These are phyloP conservation scores for Batkoa obscura DNA, from an alignment of 371 early-diverging fungal species.

Conservation along the genomic window DNA sequence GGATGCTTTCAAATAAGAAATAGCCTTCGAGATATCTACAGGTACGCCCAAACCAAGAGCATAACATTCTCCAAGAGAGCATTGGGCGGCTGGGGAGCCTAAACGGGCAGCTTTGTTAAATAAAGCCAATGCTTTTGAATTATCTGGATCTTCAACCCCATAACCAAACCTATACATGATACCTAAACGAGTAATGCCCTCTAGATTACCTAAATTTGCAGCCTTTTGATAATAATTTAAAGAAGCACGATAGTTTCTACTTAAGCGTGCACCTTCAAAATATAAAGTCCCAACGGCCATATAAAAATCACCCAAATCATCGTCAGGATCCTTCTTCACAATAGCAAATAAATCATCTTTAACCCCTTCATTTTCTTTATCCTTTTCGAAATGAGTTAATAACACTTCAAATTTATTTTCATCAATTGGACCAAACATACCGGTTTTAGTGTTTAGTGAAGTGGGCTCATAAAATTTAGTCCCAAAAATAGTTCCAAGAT, in stretches of 20 bases:
- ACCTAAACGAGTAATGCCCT: slow-evolving; percentile 25
- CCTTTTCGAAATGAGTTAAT: neutral
- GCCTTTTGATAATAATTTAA: slow-evolving; percentile 21
- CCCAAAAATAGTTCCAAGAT: neutral
- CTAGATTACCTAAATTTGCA: slow-evolving; percentile 15
- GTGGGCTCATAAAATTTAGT: slow-evolving; percentile 2
- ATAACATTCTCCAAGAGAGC: slow-evolving; percentile 71
- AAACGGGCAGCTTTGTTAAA: slow-evolving; percentile 22
- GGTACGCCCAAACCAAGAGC: slow-evolving; percentile 43
- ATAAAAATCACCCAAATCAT: neutral
- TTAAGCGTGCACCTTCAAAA: slow-evolving; percentile 4
- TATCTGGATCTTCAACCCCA: slow-evolving; percentile 21
- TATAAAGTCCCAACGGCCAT: neutral
- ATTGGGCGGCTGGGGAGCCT: slow-evolving; percentile 52
- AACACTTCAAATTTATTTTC: neutral
- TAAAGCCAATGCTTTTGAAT: slow-evolving; percentile 23
- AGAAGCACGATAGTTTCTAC: slow-evolving; percentile 7
- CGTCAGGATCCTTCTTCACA: neutral
- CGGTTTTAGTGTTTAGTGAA: neutral
- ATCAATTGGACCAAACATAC: slow-evolving; percentile 1
- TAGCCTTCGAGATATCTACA: slow-evolving; percentile 47
- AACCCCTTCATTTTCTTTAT: neutral
- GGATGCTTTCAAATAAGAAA: slow-evolving; percentile 52
- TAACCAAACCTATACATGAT: slow-evolving; percentile 24
- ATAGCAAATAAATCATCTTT: neutral